phyloP scores from a whole-genome alignment of 495 filamentous ascomycete species.

The Penicillium bialowiezense region DNA sequence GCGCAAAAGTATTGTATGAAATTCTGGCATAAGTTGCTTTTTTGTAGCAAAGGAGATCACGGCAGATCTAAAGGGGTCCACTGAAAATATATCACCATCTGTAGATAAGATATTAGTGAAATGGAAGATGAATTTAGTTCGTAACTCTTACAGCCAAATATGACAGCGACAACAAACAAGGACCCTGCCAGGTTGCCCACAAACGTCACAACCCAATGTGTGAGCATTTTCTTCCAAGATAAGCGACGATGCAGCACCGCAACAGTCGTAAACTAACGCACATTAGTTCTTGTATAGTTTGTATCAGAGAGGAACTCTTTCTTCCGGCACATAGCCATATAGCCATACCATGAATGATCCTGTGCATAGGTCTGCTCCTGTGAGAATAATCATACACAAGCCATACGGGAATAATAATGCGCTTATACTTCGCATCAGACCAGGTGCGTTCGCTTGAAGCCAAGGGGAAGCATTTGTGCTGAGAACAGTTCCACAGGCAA shows the following conservation, averaged over 20 bases:
- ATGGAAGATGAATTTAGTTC: too few species aligned
- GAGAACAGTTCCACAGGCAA: slow-evolving; percentile 51
- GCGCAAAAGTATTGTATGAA: slow-evolving; percentile 59
- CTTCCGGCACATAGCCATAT: too few species aligned
- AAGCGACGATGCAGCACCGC: slow-evolving; percentile 52
- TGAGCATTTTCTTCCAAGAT: slow-evolving; percentile 45
- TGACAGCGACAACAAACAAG: slow-evolving; percentile 56
- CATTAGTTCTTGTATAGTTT: neutral
- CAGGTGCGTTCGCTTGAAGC: slow-evolving; percentile 59
- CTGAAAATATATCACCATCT: slow-evolving; percentile 57
- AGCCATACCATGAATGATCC: slow-evolving; percentile 53
- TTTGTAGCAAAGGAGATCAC: slow-evolving; percentile 50
- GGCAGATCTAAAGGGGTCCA: slow-evolving; percentile 47
- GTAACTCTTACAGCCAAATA: slow-evolving; percentile 51
- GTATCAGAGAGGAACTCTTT: neutral
- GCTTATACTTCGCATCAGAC: slow-evolving; percentile 54
- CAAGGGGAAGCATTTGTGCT: slow-evolving; percentile 54
- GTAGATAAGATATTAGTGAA: slow-evolving; percentile 1
- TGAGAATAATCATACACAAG: slow-evolving; percentile 58
- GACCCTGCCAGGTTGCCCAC: slow-evolving; percentile 59
- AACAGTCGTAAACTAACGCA: slow-evolving; percentile 49
- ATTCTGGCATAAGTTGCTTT: slow-evolving; percentile 55
- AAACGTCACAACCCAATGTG: slow-evolving; percentile 57
- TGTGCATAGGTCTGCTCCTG: slow-evolving; percentile 58
- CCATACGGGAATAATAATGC: slow-evolving; percentile 59